Evolutionary conservation across 495 filamentous ascomycete species (phyloP).

Genomic region (Aspergillus biplanus): DNA sequence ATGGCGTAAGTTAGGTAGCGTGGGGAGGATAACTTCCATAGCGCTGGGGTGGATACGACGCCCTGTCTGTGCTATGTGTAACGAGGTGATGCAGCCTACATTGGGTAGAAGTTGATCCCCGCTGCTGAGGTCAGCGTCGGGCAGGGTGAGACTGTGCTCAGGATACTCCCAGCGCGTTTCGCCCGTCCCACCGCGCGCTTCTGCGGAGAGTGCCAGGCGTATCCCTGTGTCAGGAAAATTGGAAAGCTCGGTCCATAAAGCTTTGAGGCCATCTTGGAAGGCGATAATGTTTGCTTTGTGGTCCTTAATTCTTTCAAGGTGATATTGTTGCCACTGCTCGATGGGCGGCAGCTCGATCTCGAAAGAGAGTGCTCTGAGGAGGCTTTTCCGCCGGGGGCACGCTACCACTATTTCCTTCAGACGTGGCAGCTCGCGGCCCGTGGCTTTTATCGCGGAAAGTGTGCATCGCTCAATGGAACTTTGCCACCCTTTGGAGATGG

Average conservation of each 20-base stretch:
- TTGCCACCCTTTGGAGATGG: slow-evolving; percentile 17
- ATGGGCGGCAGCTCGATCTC: slow-evolving; percentile 13
- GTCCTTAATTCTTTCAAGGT: slow-evolving; percentile 12
- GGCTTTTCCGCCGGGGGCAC: not conserved
- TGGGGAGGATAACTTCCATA: not conserved
- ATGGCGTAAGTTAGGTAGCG: slow-evolving; percentile 2
- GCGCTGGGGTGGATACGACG: slow-evolving; percentile 11
- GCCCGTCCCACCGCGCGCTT: not conserved
- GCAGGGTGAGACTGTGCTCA: slow-evolving; percentile 4
- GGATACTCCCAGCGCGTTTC: not conserved
- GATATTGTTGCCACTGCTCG: not conserved
- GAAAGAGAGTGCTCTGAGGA: slow-evolving; percentile 8
- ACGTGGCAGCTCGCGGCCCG: slow-evolving; percentile 2
- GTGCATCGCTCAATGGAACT: slow-evolving; percentile 15
- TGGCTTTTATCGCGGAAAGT: not conserved
- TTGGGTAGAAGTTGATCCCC: not conserved
- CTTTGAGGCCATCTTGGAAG: not conserved
- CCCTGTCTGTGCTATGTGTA: not conserved
- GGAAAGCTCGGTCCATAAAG: slow-evolving; percentile 4
- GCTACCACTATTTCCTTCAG: not conserved
- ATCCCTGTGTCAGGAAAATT: not conserved
- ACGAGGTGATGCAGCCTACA: no score
- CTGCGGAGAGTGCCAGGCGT: slow-evolving; percentile 1
- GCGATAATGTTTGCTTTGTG: slow-evolving; percentile 6
- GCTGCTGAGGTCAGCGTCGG: no score